Conservation (phyloP, 768 basidiomycete species). For the Hirschioporus abietinus region DNA sequence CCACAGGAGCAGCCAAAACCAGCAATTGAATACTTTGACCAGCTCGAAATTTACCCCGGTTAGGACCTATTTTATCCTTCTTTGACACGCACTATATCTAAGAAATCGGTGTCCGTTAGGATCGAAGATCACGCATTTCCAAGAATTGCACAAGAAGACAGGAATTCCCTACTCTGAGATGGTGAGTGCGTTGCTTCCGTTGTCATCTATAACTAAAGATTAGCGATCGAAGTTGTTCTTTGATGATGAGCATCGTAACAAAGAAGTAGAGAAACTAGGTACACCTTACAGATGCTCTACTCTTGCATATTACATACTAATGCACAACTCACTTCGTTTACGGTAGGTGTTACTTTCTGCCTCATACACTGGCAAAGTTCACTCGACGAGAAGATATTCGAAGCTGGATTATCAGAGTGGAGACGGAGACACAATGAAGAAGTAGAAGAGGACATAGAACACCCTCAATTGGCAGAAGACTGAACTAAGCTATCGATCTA, state of each 20-base stretch:
- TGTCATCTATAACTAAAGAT: slow-evolving; percentile 1
- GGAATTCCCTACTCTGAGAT: slow-evolving; percentile 77
- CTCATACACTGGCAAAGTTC: slow-evolving; percentile 67
- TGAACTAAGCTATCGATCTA: background rate
- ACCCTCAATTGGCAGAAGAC: background rate
- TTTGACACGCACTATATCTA: background rate
- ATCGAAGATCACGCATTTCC: slow-evolving; percentile 81
- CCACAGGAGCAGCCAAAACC: slow-evolving; percentile 29
- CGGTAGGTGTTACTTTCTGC: slow-evolving; percentile 75
- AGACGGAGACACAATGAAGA: slow-evolving; percentile 26
- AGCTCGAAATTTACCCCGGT: slow-evolving; percentile 74
- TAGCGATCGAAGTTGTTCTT: slow-evolving; percentile 43
- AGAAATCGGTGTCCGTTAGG: slow-evolving; percentile 32
- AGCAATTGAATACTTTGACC: slow-evolving; percentile 61
- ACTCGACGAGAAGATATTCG: slow-evolving; percentile 54
- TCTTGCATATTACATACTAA: slow-evolving; percentile 1
- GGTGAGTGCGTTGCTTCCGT: slow-evolving; percentile 36
- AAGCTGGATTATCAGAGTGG: slow-evolving; percentile 72
- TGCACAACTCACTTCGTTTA: background rate
- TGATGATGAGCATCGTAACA: slow-evolving; percentile 64
- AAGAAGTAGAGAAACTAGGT: slow-evolving; percentile 60
- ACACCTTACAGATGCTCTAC: slow-evolving; percentile 8
- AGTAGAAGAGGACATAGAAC: background rate
- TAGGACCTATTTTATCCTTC: slow-evolving; percentile 7
- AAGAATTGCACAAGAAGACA: slow-evolving; percentile 62